phyloP scores from a whole-genome alignment of 2,329 filamentous ascomycete genomes.

The Didymella exigua region DNA sequence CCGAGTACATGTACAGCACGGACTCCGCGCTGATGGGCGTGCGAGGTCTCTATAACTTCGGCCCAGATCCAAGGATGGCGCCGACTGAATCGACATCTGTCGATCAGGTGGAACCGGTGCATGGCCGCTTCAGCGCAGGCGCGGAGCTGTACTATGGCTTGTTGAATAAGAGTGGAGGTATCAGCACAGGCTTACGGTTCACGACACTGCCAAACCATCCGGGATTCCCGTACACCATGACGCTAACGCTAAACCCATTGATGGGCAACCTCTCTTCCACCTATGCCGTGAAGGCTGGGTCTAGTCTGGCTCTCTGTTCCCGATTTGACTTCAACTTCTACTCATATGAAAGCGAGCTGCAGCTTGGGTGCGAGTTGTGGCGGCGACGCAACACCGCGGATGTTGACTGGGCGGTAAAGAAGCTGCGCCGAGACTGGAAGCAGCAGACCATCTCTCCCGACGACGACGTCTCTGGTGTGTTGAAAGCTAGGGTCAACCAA shows the following conservation, averaged over 20 bases:
- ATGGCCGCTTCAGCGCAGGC: conserved; percentile 86
- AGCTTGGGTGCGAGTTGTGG: conserved; percentile 93
- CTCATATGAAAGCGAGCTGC: conserved; percentile 94
- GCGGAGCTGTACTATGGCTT: conserved; percentile 95
- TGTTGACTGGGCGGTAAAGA: conserved; percentile 53
- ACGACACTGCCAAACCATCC: conserved; percentile 80
- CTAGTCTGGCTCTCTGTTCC: conserved; percentile 82
- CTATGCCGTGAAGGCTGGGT: conserved; percentile 87
- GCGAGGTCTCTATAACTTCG: conserved; percentile 93
- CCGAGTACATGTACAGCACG: conserved; percentile 89
- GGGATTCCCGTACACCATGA: conserved; percentile 91
- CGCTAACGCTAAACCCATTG: conserved; percentile 87
- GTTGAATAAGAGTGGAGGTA: conserved; percentile 89
- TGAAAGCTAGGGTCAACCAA: conserved; percentile 90
- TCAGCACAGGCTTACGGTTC: conserved; percentile 87
- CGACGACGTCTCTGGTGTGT: conserved; percentile 78
- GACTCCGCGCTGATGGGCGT: conserved; percentile 89
- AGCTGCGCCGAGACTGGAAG: conserved; percentile 52
- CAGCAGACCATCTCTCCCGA: conserved; percentile 47
- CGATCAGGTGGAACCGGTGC: conserved; percentile 60
- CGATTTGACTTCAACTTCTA: conserved; percentile 98
- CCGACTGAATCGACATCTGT: conserved; percentile 30
- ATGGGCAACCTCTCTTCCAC: conserved; percentile 92
- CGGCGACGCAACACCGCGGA: conserved; percentile 59
- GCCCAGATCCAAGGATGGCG: conserved; percentile 64